These are phyloP conservation scores for Colletotrichum abscissum DNA, from an alignment of 2,329 filamentous ascomycete species.

Conservation along the genomic window DNA sequence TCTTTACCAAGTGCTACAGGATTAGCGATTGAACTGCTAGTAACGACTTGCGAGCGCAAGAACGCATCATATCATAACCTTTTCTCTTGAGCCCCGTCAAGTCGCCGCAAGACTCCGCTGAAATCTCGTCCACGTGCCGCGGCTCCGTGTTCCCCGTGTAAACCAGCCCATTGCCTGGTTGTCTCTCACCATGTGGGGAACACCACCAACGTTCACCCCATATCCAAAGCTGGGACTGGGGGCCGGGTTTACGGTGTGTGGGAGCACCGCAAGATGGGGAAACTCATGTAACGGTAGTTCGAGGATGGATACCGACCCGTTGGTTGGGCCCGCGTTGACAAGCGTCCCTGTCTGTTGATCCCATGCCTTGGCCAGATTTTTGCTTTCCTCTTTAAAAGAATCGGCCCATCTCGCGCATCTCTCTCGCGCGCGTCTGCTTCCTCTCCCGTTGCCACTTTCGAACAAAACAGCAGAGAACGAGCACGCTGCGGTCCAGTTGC, in stretches of 20 bases:
- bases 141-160: conserved; percentile 27
- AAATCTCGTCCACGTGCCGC: conserved; percentile 21
- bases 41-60: neutral
- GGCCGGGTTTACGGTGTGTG: neutral
- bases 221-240: conserved; percentile 6
- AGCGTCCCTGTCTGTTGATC: conserved; percentile 6
- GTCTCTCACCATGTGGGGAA: conserved; percentile 21
- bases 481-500: neutral
- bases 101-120: neutral
- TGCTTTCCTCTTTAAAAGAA: neutral
- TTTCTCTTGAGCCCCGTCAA: neutral
- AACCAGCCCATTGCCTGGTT: conserved; percentile 12
- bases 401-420: neutral
- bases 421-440: neutral
- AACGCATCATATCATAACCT: conserved; percentile 5
- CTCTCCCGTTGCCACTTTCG: neutral
- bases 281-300: conserved; percentile 24
- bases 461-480: neutral
- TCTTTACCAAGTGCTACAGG: neutral
- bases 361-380: neutral
- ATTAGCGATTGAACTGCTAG: neutral
- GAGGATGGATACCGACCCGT: conserved; percentile 11
- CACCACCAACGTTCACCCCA: neutral
- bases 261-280: conserved; percentile 10
- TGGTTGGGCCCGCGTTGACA: conserved; percentile 19